These are phyloP conservation scores for Rhizophagus sp. DNA, from an alignment of 192 early-diverging fungal genomes.

Conservation along the genomic window DNA sequence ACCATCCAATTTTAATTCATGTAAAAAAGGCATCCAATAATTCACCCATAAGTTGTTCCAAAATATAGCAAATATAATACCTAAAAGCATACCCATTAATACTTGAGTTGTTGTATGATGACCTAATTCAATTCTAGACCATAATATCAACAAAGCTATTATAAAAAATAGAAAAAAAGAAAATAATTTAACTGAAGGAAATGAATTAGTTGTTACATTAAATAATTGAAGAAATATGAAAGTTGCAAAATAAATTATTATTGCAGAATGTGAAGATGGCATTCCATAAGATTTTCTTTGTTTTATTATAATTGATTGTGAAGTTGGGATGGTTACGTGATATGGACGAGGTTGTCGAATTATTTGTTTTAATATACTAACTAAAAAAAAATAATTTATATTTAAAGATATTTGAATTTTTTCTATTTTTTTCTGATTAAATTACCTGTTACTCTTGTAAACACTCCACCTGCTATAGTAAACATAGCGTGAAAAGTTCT, in stretches of 20 bases:
- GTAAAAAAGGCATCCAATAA: neutral
- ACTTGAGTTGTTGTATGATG: conserved; percentile 38
- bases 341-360: conserved; percentile 28
- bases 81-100: conserved; percentile 31
- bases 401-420: neutral
- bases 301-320: neutral
- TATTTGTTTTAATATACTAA: conserved; percentile 14
- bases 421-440: neutral
- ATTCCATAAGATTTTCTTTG: conserved; percentile 24
- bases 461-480: neutral
- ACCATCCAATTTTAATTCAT: neutral
- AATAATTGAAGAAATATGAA: conserved; percentile 19
- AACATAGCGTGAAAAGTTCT: conserved; percentile 6
- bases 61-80: neutral
- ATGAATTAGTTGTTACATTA: neutral
- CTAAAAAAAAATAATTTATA: neutral
- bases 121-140: conserved; percentile 37
- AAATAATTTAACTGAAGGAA: neutral
- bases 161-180: neutral
- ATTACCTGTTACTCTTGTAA: conserved; percentile 4
- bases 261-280: conserved; percentile 28
- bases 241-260: conserved; percentile 24
- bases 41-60: conserved; percentile 24
- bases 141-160: conserved; percentile 31
- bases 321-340: neutral